Evolutionary conservation across 1,139 yeast genomes (phyloP).

Genomic region (Wickerhamomyces sp.): DNA sequence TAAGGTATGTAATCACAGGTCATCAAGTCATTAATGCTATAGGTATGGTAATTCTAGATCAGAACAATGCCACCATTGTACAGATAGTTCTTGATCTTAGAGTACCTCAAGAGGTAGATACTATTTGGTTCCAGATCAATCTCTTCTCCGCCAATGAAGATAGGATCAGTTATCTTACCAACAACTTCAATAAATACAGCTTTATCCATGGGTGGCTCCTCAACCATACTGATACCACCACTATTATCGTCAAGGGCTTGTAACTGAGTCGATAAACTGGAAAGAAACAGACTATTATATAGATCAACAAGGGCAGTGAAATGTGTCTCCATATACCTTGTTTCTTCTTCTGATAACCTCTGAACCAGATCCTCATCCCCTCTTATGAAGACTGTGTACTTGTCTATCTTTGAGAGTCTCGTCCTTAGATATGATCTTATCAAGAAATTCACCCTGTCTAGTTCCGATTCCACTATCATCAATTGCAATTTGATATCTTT

Average conservation of each 20-base stretch:
- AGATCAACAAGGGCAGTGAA: conserved; percentile 57
- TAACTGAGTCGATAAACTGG: conserved; percentile 59
- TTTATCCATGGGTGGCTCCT: conserved; percentile 65
- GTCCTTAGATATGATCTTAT: conserved; percentile 76
- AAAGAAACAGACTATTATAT: conserved; percentile 63
- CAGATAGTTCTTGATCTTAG: conserved; percentile 39
- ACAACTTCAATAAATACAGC: conserved; percentile 71
- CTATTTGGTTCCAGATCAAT: conserved; percentile 62
- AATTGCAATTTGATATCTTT: conserved; percentile 73
- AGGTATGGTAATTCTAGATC: too few species aligned
- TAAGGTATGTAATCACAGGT: too few species aligned
- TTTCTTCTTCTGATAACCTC: conserved; percentile 53
- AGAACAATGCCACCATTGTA: conserved; percentile 39
- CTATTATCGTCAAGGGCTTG: conserved; percentile 73
- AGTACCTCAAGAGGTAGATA: conserved; percentile 71
- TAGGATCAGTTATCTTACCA: conserved; percentile 54
- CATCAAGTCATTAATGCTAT: too few species aligned
- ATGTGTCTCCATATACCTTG: conserved; percentile 59
- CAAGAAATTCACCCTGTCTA: conserved; percentile 79
- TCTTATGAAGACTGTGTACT: conserved; percentile 51
- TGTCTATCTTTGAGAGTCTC: conserved; percentile 65
- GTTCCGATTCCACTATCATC: conserved; percentile 84
- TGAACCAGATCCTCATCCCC: conserved; percentile 19
- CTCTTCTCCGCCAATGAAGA: conserved; percentile 55
- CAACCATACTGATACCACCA: conserved; percentile 77